These are phyloP conservation scores for Fusarium sp. DNA, from an alignment of 2,329 filamentous ascomycete genomes.

Conservation along the genomic window DNA sequence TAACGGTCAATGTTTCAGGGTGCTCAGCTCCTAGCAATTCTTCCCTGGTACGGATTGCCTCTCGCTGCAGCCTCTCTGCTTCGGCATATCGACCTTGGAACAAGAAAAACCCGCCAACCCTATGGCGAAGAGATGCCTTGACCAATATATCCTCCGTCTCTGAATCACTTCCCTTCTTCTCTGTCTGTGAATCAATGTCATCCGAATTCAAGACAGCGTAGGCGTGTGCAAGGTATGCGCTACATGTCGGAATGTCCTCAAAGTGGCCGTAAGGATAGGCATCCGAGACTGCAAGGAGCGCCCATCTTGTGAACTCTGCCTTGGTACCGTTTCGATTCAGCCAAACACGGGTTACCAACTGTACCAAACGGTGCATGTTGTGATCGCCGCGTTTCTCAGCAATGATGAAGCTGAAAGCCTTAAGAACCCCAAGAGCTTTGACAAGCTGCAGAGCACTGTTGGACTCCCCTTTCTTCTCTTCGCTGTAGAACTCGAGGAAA, in stretches of 20 bases:
- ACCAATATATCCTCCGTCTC: constrained; percentile 4
- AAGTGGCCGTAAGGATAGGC: constrained; percentile 35
- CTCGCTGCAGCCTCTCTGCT: constrained; percentile 14
- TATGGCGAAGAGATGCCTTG: constrained; percentile 23
- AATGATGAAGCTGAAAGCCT: constrained; percentile 47
- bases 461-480: rapidly evolving
- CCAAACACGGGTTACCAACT: constrained; percentile 49
- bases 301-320: constrained; percentile 27
- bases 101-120: background rate
- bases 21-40: constrained; percentile 8
- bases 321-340: constrained; percentile 22
- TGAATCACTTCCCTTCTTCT: background rate
- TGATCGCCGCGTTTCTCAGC: constrained; percentile 28
- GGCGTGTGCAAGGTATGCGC: constrained; percentile 42
- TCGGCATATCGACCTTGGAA: background rate
- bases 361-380: constrained; percentile 51
- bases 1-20: background rate
- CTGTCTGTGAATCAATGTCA: constrained; percentile 1
- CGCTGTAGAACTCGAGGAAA: constrained; percentile 26
- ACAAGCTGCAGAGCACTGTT: constrained; percentile 6
- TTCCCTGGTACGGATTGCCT: background rate
- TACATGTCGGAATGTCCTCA: constrained; percentile 31
- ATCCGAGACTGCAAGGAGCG: constrained; percentile 32
- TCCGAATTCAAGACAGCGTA: constrained; percentile 31
- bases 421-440: constrained; percentile 25